Base-by-base conservation (phyloP, 257 asterid genomes). In the Marsdenia floribunda region DNA sequence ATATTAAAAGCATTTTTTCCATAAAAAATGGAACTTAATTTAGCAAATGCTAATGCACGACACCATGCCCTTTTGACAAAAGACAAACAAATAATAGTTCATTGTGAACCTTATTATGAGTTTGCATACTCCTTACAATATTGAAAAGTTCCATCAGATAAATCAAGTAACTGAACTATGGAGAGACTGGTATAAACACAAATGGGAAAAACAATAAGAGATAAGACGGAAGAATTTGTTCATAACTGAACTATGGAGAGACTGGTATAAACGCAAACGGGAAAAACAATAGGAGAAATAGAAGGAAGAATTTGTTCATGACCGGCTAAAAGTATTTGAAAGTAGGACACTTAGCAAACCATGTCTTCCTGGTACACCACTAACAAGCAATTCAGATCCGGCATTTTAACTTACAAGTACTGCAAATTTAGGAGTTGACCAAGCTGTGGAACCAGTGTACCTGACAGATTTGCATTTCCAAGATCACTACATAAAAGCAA, bases 381-480 rank as follows among this genome's bases (percentile, higher is more conserved):
- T 38, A 29, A 63, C 49, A 18, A 50, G 11, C 11, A 22, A 29
- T 64, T 35, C 16, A 78, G 55, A 47, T 53, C 19, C 24, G 68
- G 66, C 76, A 60, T 42, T 54, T 55, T 65, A 70, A 86, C 99
- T 89, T 89, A 94, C 99, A 94, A 80, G 89, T 92, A 94, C 85
- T 94, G 96, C 82, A 94, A 85, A 82, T 40, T 80, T 44, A 49
- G 72, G 73, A 94, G 98, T 78, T 72, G 87, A 77, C 99, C 99
- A 69, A 94, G 99, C 90, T 92, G 96, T 19, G 99, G 81, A 85
- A 83, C 96, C 70, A 94, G 87, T 83, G 75, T 84, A 22, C 99
- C 99, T 14, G 98, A 82, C 86, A 94, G 89, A 85, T 94, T 87
- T 65, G 98, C 98, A 84, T 94, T 94, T 70, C 98, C 98, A 47